These are phyloP conservation scores for Candida labiduridarum DNA, from an alignment of 1,139 yeast genomes.

Conservation along the genomic window DNA sequence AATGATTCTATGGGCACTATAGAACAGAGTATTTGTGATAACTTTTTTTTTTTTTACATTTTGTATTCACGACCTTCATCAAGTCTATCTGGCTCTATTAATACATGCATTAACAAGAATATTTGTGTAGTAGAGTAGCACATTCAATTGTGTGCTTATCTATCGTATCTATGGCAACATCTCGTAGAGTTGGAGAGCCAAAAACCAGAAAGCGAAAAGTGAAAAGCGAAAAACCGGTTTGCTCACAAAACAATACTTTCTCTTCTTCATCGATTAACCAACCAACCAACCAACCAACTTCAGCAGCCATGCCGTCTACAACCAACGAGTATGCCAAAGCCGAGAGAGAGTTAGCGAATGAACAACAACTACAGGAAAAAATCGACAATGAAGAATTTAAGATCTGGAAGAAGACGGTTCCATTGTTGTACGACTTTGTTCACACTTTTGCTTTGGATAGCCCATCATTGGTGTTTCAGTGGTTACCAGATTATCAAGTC, in stretches of 20 bases:
- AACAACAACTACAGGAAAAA: slow-evolving; percentile 54
- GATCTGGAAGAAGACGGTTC: slow-evolving; percentile 96
- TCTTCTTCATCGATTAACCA: not conserved
- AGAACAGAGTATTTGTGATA: not conserved
- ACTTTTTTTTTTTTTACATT: not conserved
- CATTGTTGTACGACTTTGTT: slow-evolving; percentile 78
- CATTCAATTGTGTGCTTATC: not conserved
- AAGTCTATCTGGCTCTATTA: too few species aligned
- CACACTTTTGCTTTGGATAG: slow-evolving; percentile 67
- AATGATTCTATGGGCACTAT: not conserved
- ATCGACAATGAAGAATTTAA: slow-evolving; percentile 72
- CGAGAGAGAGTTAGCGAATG: slow-evolving; percentile 39
- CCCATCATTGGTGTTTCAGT: slow-evolving; percentile 57
- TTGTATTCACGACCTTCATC: too few species aligned
- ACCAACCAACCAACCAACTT: not conserved
- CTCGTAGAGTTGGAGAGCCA: not conserved
- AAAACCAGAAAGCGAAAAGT: not conserved
- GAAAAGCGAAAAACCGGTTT: not conserved
- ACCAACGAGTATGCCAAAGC: slow-evolving; percentile 22
- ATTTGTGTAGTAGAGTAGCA: too few species aligned
- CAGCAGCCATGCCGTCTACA: slow-evolving; percentile 9
- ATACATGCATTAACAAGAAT: too few species aligned
- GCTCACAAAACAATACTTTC: slow-evolving; percentile 1
- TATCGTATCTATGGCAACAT: not conserved
- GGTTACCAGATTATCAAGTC: slow-evolving; percentile 42